Conservation (phyloP, 306 rosid species). For the Arachis hypogaea region DNA sequence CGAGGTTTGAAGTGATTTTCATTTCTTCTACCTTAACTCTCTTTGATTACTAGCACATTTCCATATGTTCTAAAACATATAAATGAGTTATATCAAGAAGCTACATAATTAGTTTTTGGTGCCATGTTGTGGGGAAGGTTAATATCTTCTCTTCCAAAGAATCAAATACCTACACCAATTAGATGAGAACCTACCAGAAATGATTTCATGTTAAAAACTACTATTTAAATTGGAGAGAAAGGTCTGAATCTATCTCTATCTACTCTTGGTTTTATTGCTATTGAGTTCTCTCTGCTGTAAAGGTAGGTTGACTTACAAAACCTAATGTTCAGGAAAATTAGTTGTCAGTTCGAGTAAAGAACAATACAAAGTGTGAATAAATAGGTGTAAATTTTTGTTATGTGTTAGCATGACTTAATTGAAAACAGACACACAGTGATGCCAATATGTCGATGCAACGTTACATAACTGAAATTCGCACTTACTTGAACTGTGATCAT, state of each 20-base stretch:
- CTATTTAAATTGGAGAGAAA: not conserved
- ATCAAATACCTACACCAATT: not conserved
- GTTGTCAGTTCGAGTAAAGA: not conserved
- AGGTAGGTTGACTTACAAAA: not conserved
- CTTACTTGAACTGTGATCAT: no score
- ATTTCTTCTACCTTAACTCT: not conserved
- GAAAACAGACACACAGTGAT: no score
- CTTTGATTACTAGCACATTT: conserved; percentile 16
- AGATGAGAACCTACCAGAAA: not conserved
- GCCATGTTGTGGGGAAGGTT: not conserved
- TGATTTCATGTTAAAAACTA: not conserved
- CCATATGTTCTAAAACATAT: not conserved
- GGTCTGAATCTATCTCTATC: not conserved
- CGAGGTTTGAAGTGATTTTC: conserved; percentile 62
- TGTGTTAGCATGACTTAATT: no score
- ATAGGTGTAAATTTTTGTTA: not conserved
- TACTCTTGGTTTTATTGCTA: not conserved
- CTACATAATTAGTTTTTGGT: not conserved
- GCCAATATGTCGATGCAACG: no score
- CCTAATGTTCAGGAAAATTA: not conserved
- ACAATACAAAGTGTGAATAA: not conserved
- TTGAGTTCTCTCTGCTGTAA: not conserved
- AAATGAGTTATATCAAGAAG: conserved; percentile 9
- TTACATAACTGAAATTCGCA: no score
- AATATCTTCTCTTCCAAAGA: not conserved